Evolutionary conservation across 352 stramenopile genomes (phyloP), one percentile per base, ranked within the genome.

Genomic region (Aphanomyces astaci): DNA sequence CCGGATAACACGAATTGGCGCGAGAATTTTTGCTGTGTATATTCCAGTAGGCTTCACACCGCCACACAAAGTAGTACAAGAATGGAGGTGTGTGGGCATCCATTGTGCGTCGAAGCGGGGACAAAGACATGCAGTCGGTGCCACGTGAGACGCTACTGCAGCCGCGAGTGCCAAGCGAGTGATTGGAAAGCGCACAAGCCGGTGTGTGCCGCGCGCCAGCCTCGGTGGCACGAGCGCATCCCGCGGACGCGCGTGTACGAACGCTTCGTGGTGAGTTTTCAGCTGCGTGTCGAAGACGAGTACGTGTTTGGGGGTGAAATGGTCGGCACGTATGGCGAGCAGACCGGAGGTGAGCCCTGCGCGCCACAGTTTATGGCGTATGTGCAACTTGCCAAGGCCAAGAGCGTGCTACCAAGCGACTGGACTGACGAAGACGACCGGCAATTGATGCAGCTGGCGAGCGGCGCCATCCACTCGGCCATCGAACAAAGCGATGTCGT

Each of bases 271-370:
- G 27, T 30, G 10, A 55, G 48, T 22, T 55, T 55, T 55, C 48
- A 55, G n/a, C 13, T 55, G 48, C 48, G 48, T 30, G 48, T 55
- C n/a, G 48, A 55, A 22, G 48, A 55, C 48, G 48, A 55, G 22
- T 55, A 55, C 27, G 2, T 55, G 48, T 22, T 55, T n/a, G 48
- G 10, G 11, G 48, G 48, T n/a, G 22, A 55, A 11, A 24, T 55
- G 27, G 48, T 55, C 22, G 48, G 48, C 48, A 22, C 10, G n/a
- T 55, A 55, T n/a, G 48, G 27, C 48, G 48, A 55, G 22, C 48
- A 55, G 27, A 15, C 48, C 11, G 48, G 48, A 11, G 48, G n/a
- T n/a, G 27, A 55, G n/a, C n/a, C 48, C 22, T 55, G 48, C n/a
- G 48, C n/a, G n/a, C 48, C 48, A 15, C 48, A 55, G 48, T 55